Evolutionary conservation across 2,329 filamentous ascomycete species (phyloP).

Genomic region (Alternaria ethzedia): DNA sequence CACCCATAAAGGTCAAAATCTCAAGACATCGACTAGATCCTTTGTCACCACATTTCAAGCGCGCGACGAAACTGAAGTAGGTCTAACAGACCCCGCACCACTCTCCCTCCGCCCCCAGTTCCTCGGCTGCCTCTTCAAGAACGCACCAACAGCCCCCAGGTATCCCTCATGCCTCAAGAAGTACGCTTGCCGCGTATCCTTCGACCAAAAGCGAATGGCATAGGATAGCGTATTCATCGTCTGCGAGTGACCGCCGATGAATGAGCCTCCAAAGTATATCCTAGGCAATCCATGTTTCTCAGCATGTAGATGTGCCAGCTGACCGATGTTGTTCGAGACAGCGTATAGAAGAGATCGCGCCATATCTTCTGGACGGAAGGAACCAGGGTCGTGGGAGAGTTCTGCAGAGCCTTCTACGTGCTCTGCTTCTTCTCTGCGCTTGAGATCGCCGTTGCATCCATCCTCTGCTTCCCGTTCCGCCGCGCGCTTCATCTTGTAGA

Average conservation of each 20-base stretch:
- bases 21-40: neutral
- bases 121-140: slow-evolving; percentile 85
- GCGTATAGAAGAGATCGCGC: slow-evolving; percentile 91
- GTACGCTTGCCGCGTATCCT: slow-evolving; percentile 91
- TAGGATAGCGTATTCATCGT: slow-evolving; percentile 98
- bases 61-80: neutral
- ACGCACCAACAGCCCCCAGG: slow-evolving; percentile 90
- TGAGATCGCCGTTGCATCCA: slow-evolving; percentile 59
- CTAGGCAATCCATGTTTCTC: slow-evolving; percentile 89
- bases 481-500: slow-evolving; percentile 88
- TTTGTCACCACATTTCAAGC: neutral
- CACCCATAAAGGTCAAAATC: neutral
- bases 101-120: slow-evolving; percentile 91
- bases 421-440: slow-evolving; percentile 46
- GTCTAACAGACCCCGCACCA: slow-evolving; percentile 47
- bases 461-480: slow-evolving; percentile 82
- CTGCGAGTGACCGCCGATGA: slow-evolving; percentile 93
- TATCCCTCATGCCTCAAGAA: slow-evolving; percentile 97
- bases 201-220: slow-evolving; percentile 97
- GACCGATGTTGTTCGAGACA: slow-evolving; percentile 94
- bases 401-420: slow-evolving; percentile 38
- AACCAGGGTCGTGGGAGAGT: slow-evolving; percentile 46
- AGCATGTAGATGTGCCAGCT: slow-evolving; percentile 96
- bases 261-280: slow-evolving; percentile 97
- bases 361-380: slow-evolving; percentile 83